Evolutionary conservation across 2,329 filamentous ascomycete species (phyloP), one percentile per base, ranked within the genome.

Genomic region (Beauveria sp.): DNA sequence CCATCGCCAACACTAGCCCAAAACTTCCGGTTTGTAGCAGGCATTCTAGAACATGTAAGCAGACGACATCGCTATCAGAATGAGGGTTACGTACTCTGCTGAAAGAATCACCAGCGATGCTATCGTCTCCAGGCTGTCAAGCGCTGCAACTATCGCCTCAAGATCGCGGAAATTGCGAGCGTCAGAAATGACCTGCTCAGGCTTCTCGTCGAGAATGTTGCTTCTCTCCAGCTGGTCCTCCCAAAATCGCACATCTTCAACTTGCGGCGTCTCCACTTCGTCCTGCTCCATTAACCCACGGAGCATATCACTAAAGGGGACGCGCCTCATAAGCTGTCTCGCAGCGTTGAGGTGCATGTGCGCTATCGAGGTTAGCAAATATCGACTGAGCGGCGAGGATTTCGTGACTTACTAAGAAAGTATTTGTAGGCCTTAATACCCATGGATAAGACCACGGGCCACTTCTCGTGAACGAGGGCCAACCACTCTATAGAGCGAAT

Each of bases 401-500:
- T 18, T 47, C 2, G 34, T 12, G 41, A 82, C 91, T 79, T 84
- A 96, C 91, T 82, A 52, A 96, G 80, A 69, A 97, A 92, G 63
- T 87, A 86, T 69, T 89, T 89, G 75, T 96, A 91, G n/a, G 92
- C 82, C 67, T 85, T 81, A 34, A 84, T 83, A 47, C 91, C 86
- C 61, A 85, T 80, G 20, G 78, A 75, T 67, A 93, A 90, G 24
- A 90, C 86, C 62, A 87, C 80, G 18, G 81, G 78, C 87, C 88
- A 92, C 59, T 89, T 81, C 14, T 84, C 87, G 55, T 89, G 84
- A 9, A 93, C 82, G 61, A 90, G 81, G 62, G 90, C 77, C 71
- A 93, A 87, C 92, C 93, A 97, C 69, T 96, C 90, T 62, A 97
- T 76, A 43, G 89, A 86, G 61, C 88, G 83, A 51, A 97, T 91